Base-by-base conservation (phyloP, 2,329 filamentous ascomycete genomes). In the Colletotrichum liaoningense region DNA sequence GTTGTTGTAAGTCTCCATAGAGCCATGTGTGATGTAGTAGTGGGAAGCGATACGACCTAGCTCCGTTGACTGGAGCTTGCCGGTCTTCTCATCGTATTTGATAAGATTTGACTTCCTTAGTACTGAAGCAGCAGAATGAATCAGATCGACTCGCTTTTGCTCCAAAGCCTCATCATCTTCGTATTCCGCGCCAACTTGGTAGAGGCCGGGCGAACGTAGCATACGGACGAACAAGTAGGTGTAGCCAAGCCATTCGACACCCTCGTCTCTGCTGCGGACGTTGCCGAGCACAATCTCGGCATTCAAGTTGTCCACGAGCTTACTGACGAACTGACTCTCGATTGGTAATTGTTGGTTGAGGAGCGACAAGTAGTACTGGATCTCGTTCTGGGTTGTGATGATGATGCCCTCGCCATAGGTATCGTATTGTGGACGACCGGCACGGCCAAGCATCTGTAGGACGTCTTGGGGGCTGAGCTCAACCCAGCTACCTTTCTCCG, bases 361-460 rank as follows among this genome's bases (percentile, higher is more conserved):
- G 46, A 99, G 88, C 0, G 96, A 98, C 24, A 99, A 90, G 79
- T 99, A 99, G 84, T 99, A 99, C 78, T 98, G 95, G 80, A 99
- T 94, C 84, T 99, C 97, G 63, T 89, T 89, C 80, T 98, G 96
- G 0, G 95, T 97, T 0, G 97, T 99, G 78, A 99, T 98, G 81
- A 99, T 98, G 79, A 99, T 98, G 81, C 97, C 97, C 83, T 99
- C 97, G 80, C 97, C 97, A 79, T 97, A 99, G 0, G 95, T 98
- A 81, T 99, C 97, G 80, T 95, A 99, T 80, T 99, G 97, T 33
- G 97, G 97, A 77, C 97, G 92, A 81, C 97, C 97, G 67, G 97
- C 97, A 88, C 97, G 95, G 80, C 97, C 97, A 79, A 99, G 91
- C 97, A 99, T 99, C 83, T 99, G 97, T 63, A 99, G 88, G 46